Percentiles rank a stretch among this genome's conserved stretches.
Conservation (phyloP, 371 early-diverging fungal species). For the Syncephalis fuscata region DNA sequence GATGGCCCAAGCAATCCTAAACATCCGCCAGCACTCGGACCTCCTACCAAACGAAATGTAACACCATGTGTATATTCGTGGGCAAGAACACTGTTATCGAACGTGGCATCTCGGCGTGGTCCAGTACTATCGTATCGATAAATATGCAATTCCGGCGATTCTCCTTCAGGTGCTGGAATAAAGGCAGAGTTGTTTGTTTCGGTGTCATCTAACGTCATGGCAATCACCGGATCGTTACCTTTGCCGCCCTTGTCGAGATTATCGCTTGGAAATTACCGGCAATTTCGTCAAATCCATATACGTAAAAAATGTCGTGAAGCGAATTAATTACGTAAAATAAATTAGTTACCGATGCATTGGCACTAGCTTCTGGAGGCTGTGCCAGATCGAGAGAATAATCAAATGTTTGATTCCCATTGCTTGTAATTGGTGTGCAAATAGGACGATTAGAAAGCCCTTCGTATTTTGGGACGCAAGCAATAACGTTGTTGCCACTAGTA, state of each 20-base stretch:
- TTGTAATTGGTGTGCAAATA: slow-evolving; percentile 60
- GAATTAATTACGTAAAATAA: slow-evolving; percentile 86
- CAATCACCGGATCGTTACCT: slow-evolving; percentile 74
- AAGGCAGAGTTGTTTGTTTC: slow-evolving; percentile 78
- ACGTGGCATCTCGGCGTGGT: slow-evolving; percentile 78
- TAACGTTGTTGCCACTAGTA: slow-evolving; percentile 71
- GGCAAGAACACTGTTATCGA: slow-evolving; percentile 79
- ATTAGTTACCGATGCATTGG: slow-evolving; percentile 80
- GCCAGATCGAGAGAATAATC: slow-evolving; percentile 55
- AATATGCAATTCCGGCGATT: slow-evolving; percentile 80
- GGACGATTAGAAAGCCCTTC: slow-evolving; percentile 57
- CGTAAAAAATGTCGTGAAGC: slow-evolving; percentile 62
- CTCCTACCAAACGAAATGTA: slow-evolving; percentile 79
- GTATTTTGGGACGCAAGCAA: slow-evolving; percentile 35
- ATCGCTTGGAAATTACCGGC: slow-evolving; percentile 93
- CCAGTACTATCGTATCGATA: slow-evolving; percentile 61
- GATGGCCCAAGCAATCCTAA: slow-evolving; percentile 23
- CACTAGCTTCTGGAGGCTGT: slow-evolving; percentile 45
- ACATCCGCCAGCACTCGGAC: slow-evolving; percentile 78
- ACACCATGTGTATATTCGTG: slow-evolving; percentile 90
- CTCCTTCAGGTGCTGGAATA: slow-evolving; percentile 91
- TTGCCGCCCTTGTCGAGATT: slow-evolving; percentile 69
- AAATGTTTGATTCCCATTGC: slow-evolving; percentile 38
- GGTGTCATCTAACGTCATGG: slow-evolving; percentile 90
- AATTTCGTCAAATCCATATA: slow-evolving; percentile 85